A percentile compares a stretch with the other conserved stretches of the same genome.
phyloP scores from a whole-genome alignment of 257 asterid genomes.

The Solanum piurae region DNA sequence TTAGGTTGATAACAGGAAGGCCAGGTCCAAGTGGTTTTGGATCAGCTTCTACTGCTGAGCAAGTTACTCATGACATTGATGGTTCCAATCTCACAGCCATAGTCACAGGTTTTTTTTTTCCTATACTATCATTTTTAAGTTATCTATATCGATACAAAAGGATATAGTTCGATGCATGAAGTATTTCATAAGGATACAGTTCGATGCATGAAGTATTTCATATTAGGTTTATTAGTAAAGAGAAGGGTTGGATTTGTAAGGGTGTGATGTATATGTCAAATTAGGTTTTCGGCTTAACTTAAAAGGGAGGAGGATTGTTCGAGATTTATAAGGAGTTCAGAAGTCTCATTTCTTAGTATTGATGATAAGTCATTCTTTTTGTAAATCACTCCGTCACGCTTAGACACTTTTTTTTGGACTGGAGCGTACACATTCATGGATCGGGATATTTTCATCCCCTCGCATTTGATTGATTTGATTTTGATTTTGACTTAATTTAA shows the following conservation, averaged over 20 bases:
- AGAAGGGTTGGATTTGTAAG: background rate
- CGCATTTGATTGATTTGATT: background rate
- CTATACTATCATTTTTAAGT: background rate
- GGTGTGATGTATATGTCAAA: background rate
- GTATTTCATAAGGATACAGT: background rate
- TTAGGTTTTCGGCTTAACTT: background rate
- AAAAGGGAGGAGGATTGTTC: no score
- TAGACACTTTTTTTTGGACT: background rate
- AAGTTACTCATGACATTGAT: slow-evolving; percentile 52
- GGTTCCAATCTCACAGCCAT: slow-evolving; percentile 42
- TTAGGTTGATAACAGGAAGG: slow-evolving; percentile 43
- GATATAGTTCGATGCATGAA: background rate
- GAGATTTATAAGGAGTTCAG: no score
- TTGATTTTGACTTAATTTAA: no score
- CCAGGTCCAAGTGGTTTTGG: slow-evolving; percentile 73
- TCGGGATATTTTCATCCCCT: background rate
- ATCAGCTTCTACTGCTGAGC: slow-evolving; percentile 68
- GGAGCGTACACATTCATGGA: background rate
- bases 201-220: background rate
- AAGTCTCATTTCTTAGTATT: no score
- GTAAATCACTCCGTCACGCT: background rate
- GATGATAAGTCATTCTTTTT: background rate
- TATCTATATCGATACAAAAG: background rate
- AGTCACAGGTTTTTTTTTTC: background rate
- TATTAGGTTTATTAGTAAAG: background rate